These are phyloP conservation scores for Dictyostelium capitatum DNA, from an alignment of 78 protist genomes.

Conservation along the genomic window DNA sequence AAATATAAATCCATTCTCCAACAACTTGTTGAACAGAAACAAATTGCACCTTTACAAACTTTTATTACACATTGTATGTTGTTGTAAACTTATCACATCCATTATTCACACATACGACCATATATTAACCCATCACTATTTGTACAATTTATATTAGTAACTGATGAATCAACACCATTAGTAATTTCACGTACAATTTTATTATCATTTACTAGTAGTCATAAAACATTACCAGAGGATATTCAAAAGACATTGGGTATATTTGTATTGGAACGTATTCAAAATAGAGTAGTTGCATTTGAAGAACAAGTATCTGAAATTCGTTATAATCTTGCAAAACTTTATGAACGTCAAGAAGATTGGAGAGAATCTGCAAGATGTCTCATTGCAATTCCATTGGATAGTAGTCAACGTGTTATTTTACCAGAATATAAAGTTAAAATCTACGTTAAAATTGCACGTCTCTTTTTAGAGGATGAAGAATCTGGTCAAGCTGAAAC, in stretches of 20 bases:
- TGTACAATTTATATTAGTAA: conserved; percentile 30
- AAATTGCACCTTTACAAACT: conserved; percentile 8
- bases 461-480: conserved; percentile 89
- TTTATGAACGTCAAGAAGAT: conserved; percentile 87
- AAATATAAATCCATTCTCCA: conserved; percentile 72
- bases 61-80: conserved; percentile 75
- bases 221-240: conserved; percentile 26
- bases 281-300: conserved; percentile 85
- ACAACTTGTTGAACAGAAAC: conserved; percentile 23
- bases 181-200: conserved; percentile 86
- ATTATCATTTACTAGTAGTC: conserved; percentile 9
- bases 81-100: not conserved
- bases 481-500: conserved; percentile 89
- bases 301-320: conserved; percentile 88
- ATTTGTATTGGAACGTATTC: conserved; percentile 67
- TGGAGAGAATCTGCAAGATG: conserved; percentile 87
- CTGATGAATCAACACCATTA: conserved; percentile 84
- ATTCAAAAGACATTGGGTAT: conserved; percentile 33
- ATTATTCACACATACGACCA: too few species aligned
- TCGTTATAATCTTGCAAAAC: conserved; percentile 79
- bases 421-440: conserved; percentile 87
- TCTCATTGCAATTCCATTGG: conserved; percentile 90
- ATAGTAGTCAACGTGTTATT: conserved; percentile 86
- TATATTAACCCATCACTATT: not conserved
- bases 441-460: conserved; percentile 91